Conservation (phyloP, 139 green algal species). For the Mesostigma viride region DNA sequence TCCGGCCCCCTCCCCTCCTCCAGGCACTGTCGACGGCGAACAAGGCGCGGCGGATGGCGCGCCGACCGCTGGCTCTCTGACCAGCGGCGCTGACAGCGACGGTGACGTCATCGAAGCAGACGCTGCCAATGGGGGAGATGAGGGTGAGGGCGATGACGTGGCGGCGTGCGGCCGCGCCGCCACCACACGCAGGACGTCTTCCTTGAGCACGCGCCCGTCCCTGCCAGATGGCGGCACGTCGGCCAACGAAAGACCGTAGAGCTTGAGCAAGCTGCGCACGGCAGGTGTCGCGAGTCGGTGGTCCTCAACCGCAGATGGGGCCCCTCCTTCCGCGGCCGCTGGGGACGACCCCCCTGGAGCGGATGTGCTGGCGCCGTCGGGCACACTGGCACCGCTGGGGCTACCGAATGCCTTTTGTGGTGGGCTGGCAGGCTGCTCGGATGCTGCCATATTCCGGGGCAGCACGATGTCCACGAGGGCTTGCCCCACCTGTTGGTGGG, state of each 20-base stretch:
- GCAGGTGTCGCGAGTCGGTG: slow-evolving; percentile 9
- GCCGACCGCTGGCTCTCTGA: background rate
- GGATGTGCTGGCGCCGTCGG: too few relatives aligned
- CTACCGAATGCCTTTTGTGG: too few relatives aligned
- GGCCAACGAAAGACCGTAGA: background rate
- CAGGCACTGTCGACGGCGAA: background rate
- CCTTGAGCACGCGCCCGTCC: slow-evolving; percentile 54
- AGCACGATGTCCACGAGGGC: too few relatives aligned
- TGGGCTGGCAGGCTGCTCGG: too few relatives aligned
- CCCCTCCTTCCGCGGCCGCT: too few relatives aligned
- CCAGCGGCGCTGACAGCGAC: background rate
- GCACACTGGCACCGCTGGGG: too few relatives aligned
- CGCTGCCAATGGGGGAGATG: background rate
- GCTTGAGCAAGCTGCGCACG: slow-evolving; percentile 42
- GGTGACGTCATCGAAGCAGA: background rate
- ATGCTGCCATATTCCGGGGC: too few relatives aligned
- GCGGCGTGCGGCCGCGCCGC: too few relatives aligned
- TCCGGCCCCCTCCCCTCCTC: too few relatives aligned
- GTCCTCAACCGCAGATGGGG: too few relatives aligned
- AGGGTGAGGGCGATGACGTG: background rate
- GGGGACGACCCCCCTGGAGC: too few relatives aligned
- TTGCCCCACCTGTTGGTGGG: too few relatives aligned
- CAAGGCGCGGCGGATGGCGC: background rate
- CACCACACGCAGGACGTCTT: slow-evolving; percentile 46
- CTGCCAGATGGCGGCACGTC: slow-evolving; percentile 46